Base-by-base conservation (phyloP, 352 stramenopile genomes). In the Elongisporangium anandrum region DNA sequence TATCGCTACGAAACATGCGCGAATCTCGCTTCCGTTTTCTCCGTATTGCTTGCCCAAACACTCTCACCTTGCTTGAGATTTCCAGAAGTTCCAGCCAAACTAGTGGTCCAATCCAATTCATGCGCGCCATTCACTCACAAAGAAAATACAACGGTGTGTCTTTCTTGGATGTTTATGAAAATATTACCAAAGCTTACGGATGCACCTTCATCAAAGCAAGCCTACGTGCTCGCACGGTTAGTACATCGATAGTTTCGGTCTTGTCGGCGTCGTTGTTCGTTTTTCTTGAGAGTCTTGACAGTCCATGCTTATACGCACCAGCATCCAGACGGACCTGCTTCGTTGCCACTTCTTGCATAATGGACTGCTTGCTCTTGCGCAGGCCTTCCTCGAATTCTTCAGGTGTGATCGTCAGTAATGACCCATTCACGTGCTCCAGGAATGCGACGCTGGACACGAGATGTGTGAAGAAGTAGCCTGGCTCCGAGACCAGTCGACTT, bases 391-490 rank as follows among this genome's bases (percentile, higher is more conserved):
- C 75, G 54, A 95, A 95, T 24, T 93, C 85, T 23, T 91, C 78
- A 0, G 71, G 57, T 0, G 78, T 81, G 49, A 95, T 95, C 0
- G 80, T 92, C 7, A 95, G 69, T 16, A 76, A 61, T 10, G 81
- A 81, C 9, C 77, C 77, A 57, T 92, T 77, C 19, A 93, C 72
- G 23, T 92, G 74, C 41, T 95, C 85, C 0, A 95, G 50, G 47
- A 95, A 95, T 9, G 79, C 80, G 2, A 95, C 69, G 45, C 78
- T 90, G 10, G 82, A 93, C 29, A 91, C 74, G 15, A 98, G 56
- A 57, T 98, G 87, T 8, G 92, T 97, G 61, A 98, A 94, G 56
- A 96, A 96, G 54, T 98, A 98, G 1, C 92, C 89, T 3, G 86
- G 85, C 65, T 98, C 90, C 1, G 88, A 96, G 20, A 96, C 72